Evolutionary conservation across 495 filamentous ascomycete species (phyloP), one percentile per base, ranked within the genome.

Genomic region (Tuber magnatum): DNA sequence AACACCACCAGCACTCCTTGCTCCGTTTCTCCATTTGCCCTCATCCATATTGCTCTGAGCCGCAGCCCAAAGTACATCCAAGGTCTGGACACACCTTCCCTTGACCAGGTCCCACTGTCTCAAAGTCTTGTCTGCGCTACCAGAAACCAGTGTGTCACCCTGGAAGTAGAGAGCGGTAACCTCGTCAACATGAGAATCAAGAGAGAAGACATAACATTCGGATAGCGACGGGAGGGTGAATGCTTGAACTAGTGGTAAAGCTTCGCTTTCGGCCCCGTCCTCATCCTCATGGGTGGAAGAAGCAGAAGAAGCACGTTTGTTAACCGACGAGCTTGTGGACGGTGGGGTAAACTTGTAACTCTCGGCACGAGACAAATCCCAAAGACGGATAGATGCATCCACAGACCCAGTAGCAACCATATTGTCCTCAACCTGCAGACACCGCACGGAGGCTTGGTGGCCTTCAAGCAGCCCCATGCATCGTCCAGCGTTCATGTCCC

Each of bases 11-110:
- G 42, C 68, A 61, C 86, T 75, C 56, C 89, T 87, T 46, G 89
- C 89, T 51, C 85, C 85, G 84, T 83, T 85, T 75, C 84, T 85
- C 87, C 87, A 93, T 76, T 87, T 83, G 28, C 86, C 86, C 77
- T 88, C 87, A 74, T 84, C 84, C 43, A 92, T 89, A 14, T 91
- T 92, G 40, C 93, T 93, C 83, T 98, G 96, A 3, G 95, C 94
- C 2, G 95, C 93, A 7, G 95, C 95, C 95, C 95, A 99, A 78
- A 99, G 90, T n/a, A 99, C 94, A 84, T 99, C 95, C 41, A 99
- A 86, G 1, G 95, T 99, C 84, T 99, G 95, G 43, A 98, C 93
- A 83, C 95, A 98, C 71, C 96, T 91, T 12, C 95, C 95, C 81
- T 93, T 97, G 76, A 92, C 91, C 44, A 99, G 85, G 87, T 99